Evolutionary conservation across 495 filamentous ascomycete genomes (phyloP).

Genomic region (Aspergillus carlsbadensis): DNA sequence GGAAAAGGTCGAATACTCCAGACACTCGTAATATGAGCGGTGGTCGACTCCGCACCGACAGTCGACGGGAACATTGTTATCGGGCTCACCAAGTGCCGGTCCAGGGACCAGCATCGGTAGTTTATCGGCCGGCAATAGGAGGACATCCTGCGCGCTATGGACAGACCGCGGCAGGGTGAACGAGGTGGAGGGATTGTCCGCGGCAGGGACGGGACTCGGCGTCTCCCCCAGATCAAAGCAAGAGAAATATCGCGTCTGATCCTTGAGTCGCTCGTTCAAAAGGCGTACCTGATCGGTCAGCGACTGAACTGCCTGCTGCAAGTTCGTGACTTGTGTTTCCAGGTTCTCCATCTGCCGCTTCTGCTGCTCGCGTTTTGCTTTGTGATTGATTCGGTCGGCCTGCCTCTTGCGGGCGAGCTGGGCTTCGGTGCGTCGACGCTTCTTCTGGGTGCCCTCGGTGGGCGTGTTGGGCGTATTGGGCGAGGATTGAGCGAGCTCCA

Average conservation of each 20-base stretch:
- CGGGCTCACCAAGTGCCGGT: constrained; percentile 3
- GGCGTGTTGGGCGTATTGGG: constrained; percentile 2
- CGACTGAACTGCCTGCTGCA: constrained; percentile 13
- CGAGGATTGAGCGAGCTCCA: not conserved
- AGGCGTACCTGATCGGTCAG: constrained; percentile 13
- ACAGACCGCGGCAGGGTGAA: not conserved
- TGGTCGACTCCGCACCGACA: constrained; percentile 16
- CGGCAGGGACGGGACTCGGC: not conserved
- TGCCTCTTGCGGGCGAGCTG: constrained; percentile 15
- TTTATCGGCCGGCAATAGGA: constrained; percentile 9
- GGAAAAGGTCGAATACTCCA: constrained; percentile 14
- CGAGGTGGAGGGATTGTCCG: not conserved
- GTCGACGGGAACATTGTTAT: constrained; percentile 13
- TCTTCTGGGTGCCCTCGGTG: constrained; percentile 10
- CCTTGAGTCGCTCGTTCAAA: constrained; percentile 10
- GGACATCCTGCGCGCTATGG: constrained; percentile 8
- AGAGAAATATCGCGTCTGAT: constrained; percentile 1
- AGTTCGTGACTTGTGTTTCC: constrained; percentile 9
- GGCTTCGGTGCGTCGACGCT: constrained; percentile 16
- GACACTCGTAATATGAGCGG: constrained; percentile 10
- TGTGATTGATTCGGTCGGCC: constrained; percentile 17
- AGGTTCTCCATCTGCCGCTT: constrained; percentile 16
- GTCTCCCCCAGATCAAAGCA: not conserved
- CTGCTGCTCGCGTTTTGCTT: constrained; percentile 17
- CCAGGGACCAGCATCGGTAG: constrained; percentile 8